These are phyloP conservation scores for Zalaria sp. DNA, from an alignment of 2,329 filamentous ascomycete species.

Conservation along the genomic window DNA sequence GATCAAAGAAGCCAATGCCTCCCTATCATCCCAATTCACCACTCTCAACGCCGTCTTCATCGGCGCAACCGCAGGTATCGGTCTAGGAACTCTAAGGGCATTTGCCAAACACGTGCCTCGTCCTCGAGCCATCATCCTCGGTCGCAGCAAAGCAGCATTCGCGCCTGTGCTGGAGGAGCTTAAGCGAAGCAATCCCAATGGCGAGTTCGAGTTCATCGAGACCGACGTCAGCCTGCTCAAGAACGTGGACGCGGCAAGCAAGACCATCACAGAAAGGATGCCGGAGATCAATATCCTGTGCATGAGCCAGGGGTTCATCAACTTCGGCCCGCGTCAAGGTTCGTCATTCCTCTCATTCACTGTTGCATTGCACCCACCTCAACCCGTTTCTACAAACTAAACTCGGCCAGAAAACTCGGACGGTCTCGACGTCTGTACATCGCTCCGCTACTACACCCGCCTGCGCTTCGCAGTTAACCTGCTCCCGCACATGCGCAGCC, in stretches of 20 bases:
- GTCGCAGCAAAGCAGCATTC: not conserved
- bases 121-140: slow-evolving; percentile 1
- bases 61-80: slow-evolving; percentile 4
- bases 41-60: slow-evolving; percentile 1
- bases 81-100: not conserved
- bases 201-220: slow-evolving; percentile 12
- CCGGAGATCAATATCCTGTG: slow-evolving; percentile 22
- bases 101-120: slow-evolving; percentile 1
- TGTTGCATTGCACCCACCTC: not conserved
- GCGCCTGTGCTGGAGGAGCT: not conserved
- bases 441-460: not conserved
- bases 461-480: not conserved
- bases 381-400: not conserved
- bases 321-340: slow-evolving; percentile 12
- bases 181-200: slow-evolving; percentile 9
- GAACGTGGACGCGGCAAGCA: slow-evolving; percentile 15
- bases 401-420: not conserved
- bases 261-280: slow-evolving; percentile 15
- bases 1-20: too few relatives aligned
- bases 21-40: not conserved
- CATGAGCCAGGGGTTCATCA: slow-evolving; percentile 21
- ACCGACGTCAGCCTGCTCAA: slow-evolving; percentile 19
- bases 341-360: not conserved
- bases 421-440: not conserved
- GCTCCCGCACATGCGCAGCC: not conserved